Conservation (phyloP, 78 protist genomes). For the Emiliania huxleyi region DNA sequence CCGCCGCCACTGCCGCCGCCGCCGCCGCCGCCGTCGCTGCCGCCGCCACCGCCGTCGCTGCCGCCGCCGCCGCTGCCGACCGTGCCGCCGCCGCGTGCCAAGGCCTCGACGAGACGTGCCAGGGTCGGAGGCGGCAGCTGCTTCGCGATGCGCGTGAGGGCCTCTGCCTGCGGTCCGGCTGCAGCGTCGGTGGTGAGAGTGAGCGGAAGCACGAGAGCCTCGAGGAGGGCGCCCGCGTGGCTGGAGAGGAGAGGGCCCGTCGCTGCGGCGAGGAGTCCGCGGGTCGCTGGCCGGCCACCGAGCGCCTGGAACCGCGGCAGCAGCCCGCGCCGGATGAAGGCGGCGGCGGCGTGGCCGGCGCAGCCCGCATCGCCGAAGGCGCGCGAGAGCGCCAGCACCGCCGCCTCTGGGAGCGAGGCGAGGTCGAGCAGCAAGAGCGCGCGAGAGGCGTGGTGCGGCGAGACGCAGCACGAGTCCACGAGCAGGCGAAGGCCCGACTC, state of each 20-base stretch:
- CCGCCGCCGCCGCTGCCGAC: background rate
- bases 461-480: background rate
- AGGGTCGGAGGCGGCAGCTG: background rate
- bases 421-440: background rate
- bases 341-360: background rate
- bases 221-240: background rate
- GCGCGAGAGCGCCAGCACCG: background rate
- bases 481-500: too few relatives aligned
- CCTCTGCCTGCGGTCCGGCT: background rate
- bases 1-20: background rate
- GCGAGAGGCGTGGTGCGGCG: background rate
- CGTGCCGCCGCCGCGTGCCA: background rate
- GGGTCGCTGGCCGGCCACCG: background rate
- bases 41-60: background rate
- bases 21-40: background rate
- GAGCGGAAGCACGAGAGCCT: background rate
- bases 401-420: background rate
- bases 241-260: background rate
- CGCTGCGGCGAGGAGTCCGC: background rate
- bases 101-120: background rate
- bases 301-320: background rate
- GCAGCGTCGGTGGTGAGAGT: background rate
- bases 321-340: background rate
- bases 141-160: background rate
- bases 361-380: background rate